Evolutionary conservation across 2,329 filamentous ascomycete species (phyloP), one percentile per base, ranked within the genome.

Genomic region (Cadophora luteo-olivacea): DNA sequence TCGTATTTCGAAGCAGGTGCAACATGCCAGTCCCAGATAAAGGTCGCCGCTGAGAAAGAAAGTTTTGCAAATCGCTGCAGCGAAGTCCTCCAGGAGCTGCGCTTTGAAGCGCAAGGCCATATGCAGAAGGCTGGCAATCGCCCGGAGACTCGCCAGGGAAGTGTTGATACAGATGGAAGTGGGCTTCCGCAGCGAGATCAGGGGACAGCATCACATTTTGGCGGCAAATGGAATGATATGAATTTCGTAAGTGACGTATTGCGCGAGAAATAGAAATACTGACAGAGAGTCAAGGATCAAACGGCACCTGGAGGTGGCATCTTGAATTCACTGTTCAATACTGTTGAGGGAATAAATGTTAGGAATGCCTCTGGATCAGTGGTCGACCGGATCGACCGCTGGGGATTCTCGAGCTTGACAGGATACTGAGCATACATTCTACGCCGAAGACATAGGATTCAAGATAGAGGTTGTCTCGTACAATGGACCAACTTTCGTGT

Each of bases 21-120:
- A 14, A 45, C 41, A 58, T 68, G 67, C 29, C 70, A 72, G 54
- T 68, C 73, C 0, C 80, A 83, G 49, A 78, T 84, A 9, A 73
- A 79, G 0, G 74, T 72, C 1, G 78, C 80, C 25, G 80, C 79
- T 0, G 77, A 77, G 0, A 75, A 76, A 8, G 79, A 80, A 0
- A 82, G 81, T 0, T 69, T 71, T 32, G 65, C 69, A 2, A 60
- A 58, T 24, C 60, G 61, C 32, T 69, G 67, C 32, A 68, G 65
- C 16, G 29, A 48, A 4, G 67, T 68, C 0, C 57, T 71, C 16
- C 63, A 68, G 8, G 65, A 69, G 16, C 49, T 69, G 14, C 41
- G 58, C 3, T 62, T 45, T n/a, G 69, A 71, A 58, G 69, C 68
- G 14, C 36, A 65, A n/a, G 51, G 51, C 3, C 51, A 65, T 24